Conservation (phyloP, 805 yeast genomes). For the Hyphopichia homilentoma region DNA sequence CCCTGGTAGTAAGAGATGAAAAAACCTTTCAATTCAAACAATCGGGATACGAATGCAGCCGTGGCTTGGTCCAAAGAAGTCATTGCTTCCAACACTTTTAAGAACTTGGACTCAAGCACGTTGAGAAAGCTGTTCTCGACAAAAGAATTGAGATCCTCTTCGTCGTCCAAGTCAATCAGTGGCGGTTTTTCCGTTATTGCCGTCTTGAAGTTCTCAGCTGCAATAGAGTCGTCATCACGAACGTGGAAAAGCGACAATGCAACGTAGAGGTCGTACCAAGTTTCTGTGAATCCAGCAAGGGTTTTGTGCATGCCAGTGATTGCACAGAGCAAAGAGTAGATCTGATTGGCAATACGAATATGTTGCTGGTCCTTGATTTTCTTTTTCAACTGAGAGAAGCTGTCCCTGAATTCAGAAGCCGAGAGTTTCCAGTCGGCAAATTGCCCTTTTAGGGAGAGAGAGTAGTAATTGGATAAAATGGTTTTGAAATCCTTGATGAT, state of each 20-base stretch:
- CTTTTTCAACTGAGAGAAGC: constrained; percentile 21
- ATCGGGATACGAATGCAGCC: constrained; percentile 57
- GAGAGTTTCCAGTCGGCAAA: constrained; percentile 50
- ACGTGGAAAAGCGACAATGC: constrained; percentile 58
- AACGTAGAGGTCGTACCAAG: constrained; percentile 68
- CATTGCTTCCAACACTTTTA: constrained; percentile 55
- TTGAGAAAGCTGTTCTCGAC: constrained; percentile 45
- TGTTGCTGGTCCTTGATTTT: constrained; percentile 20
- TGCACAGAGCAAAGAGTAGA: constrained; percentile 40
- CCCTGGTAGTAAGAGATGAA: constrained; percentile 36
- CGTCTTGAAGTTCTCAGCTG: constrained; percentile 28
- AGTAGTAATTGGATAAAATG: constrained; percentile 38
- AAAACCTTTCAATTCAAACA: constrained; percentile 63
- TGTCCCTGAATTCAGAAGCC: constrained; percentile 49
- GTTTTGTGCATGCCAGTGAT: constrained; percentile 48
- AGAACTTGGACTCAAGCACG: constrained; percentile 51
- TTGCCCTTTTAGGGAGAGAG: constrained; percentile 34
- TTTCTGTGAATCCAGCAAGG: constrained; percentile 47
- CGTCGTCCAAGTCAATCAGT: constrained; percentile 20
- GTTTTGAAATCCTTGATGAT: constrained; percentile 39
- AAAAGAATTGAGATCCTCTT: constrained; percentile 34
- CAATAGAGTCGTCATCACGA: constrained; percentile 37
- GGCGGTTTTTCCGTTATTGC: constrained; percentile 33
- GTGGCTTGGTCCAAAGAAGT: constrained; percentile 61
- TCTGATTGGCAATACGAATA: constrained; percentile 28